phyloP scores from a whole-genome alignment of 1,139 yeast species.

The Saccharomyces hybrid region DNA sequence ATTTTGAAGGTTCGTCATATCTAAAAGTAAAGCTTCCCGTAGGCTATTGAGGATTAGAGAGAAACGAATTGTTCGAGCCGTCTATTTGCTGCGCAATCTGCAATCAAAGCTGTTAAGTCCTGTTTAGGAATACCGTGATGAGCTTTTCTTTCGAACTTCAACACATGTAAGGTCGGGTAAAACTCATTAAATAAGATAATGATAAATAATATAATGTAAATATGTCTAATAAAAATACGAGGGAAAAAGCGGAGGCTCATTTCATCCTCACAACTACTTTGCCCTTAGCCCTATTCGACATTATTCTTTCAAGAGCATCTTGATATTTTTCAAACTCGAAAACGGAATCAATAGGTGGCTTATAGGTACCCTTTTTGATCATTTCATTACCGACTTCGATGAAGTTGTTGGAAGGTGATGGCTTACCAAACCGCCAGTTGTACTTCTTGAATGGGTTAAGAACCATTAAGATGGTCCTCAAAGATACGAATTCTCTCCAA shows the following conservation, averaged over 20 bases:
- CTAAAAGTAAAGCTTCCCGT: background rate
- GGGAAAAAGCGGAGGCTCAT: background rate
- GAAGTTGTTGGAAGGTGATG: slow-evolving; percentile 20
- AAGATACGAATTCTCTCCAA: background rate
- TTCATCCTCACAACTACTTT: slow-evolving; percentile 42
- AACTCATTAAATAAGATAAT: background rate
- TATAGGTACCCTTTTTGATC: slow-evolving; percentile 38
- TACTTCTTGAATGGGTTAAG: slow-evolving; percentile 37
- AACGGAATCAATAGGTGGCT: slow-evolving; percentile 47
- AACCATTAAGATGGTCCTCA: slow-evolving; percentile 1
- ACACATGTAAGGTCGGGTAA: background rate
- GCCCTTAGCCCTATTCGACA: slow-evolving; percentile 49
- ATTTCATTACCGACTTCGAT: slow-evolving; percentile 35
- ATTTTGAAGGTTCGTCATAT: background rate
- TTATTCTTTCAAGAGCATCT: slow-evolving; percentile 43
- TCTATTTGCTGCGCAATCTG: background rate
- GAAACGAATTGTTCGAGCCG: background rate
- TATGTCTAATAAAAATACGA: background rate
- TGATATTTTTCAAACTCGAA: slow-evolving; percentile 43
- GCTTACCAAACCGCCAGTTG: slow-evolving; percentile 30
- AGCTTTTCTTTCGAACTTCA: background rate
- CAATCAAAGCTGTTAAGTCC: background rate
- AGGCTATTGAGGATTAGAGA: background rate
- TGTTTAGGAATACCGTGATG: background rate
- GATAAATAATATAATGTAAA: background rate